Evolutionary conservation across 176 grass and related monocot species (phyloP).

Genomic region (Phoenix roebelenii): DNA sequence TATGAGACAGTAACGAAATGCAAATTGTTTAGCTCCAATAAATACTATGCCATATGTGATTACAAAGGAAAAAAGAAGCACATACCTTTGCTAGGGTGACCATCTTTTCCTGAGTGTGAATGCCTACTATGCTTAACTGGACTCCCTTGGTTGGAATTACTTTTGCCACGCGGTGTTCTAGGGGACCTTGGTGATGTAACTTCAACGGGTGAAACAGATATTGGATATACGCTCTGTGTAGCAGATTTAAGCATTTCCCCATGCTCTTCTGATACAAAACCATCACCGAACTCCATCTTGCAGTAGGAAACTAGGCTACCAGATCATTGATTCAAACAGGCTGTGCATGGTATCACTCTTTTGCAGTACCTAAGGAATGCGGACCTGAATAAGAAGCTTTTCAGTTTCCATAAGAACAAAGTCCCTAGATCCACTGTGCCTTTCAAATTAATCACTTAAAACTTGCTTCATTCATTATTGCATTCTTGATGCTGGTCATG

Average conservation of each 20-base stretch:
- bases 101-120: background rate
- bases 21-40: too few relatives aligned
- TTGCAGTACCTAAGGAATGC: too few relatives aligned
- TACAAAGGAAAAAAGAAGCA: background rate
- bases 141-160: background rate
- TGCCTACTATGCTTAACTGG: background rate
- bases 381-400: too few relatives aligned
- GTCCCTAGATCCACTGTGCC: too few relatives aligned
- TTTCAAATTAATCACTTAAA: too few relatives aligned
- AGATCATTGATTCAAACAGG: too few relatives aligned
- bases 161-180: slow-evolving; percentile 2
- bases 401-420: too few relatives aligned
- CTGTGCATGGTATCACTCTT: too few relatives aligned
- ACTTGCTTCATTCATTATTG: too few relatives aligned
- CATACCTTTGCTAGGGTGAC: background rate
- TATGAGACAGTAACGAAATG: too few relatives aligned
- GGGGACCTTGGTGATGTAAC: slow-evolving; percentile 1
- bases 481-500: too few relatives aligned
- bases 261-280: slow-evolving; percentile 4
- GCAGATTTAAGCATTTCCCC: slow-evolving; percentile 1
- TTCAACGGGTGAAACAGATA: slow-evolving; percentile 2
- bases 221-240: background rate
- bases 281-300: slow-evolving; percentile 3
- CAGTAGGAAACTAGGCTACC: too few relatives aligned
- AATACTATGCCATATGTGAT: background rate